A percentile compares a stretch with the other conserved stretches of the same genome.
phyloP scores from a whole-genome alignment of 1,284 basidiomycete genomes.

The Exobasidium cylindrosporum region DNA sequence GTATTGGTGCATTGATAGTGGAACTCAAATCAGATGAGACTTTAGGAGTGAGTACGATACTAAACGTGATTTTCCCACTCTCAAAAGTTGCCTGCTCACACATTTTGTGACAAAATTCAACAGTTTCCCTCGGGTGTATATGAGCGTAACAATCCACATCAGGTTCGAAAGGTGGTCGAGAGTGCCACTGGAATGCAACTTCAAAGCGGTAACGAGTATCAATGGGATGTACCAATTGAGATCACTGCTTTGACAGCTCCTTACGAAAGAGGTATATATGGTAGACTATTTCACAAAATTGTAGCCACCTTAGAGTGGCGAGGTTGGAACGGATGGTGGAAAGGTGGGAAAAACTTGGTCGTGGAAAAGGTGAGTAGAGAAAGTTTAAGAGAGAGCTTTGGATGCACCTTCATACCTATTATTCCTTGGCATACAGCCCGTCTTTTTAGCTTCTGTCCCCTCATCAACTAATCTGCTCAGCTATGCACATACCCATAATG shows the following conservation, averaged over 20 bases:
- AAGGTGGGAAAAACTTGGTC: background rate
- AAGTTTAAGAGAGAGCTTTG: no score
- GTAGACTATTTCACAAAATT: constrained; percentile 9
- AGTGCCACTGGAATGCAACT: background rate
- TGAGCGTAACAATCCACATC: constrained; percentile 7
- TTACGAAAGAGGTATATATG: constrained; percentile 12
- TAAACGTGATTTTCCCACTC: no score
- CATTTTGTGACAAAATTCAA: no score
- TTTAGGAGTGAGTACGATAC: constrained; percentile 15
- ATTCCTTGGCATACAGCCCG: no score
- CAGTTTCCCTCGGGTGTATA: constrained; percentile 12
- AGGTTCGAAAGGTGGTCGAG: background rate
- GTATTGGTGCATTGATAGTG: background rate
- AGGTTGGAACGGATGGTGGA: background rate
- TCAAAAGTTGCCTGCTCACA: no score
- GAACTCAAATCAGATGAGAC: constrained; percentile 4
- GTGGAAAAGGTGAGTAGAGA: constrained; percentile 2
- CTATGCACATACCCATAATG: constrained; percentile 11
- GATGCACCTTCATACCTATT: no score
- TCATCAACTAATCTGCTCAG: background rate
- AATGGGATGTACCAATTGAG: constrained; percentile 12
- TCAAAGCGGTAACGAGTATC: constrained; percentile 6
- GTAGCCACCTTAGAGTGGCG: background rate
- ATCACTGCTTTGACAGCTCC: constrained; percentile 1
- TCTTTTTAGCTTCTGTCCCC: constrained; percentile 6